phyloP scores from a whole-genome alignment of 129 eudicot genomes.

The Logfia minima region DNA sequence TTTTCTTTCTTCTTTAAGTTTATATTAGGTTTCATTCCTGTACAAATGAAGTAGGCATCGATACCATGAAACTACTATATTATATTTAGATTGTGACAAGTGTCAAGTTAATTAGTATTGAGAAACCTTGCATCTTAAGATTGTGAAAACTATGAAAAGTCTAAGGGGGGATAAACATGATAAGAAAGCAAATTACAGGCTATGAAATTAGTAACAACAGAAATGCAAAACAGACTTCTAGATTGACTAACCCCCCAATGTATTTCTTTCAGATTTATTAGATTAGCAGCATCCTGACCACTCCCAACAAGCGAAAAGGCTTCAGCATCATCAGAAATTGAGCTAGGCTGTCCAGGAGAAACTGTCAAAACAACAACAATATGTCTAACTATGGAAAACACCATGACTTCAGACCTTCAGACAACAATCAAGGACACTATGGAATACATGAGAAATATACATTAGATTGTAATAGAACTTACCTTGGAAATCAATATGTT shows the following conservation, averaged over 20 bases:
- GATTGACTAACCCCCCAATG: slow-evolving; percentile 92
- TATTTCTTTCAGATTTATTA: slow-evolving; percentile 92
- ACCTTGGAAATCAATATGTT: slow-evolving; percentile 89
- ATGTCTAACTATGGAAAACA: slow-evolving; percentile 3
- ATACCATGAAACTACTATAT: not conserved
- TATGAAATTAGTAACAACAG: slow-evolving; percentile 12
- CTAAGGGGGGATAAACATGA: not conserved
- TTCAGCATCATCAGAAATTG: slow-evolving; percentile 91
- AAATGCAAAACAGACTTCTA: slow-evolving; percentile 2
- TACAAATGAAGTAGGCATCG: not conserved
- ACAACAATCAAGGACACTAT: not conserved
- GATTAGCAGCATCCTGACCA: slow-evolving; percentile 85
- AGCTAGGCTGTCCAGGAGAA: slow-evolving; percentile 89
- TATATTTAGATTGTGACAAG: not conserved
- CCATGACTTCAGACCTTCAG: not conserved
- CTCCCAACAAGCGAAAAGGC: slow-evolving; percentile 81
- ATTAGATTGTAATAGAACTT: not conserved
- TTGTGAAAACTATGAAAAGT: not conserved
- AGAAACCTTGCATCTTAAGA: not conserved
- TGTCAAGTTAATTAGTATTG: not conserved
- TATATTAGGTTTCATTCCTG: not conserved
- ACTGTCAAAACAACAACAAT: slow-evolving; percentile 45
- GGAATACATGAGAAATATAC: not conserved
- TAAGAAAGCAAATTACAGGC: not conserved
- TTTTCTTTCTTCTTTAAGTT: not conserved